Base-by-base conservation (phyloP, 78 protist genomes). In the Cavenderia fasciculata region DNA sequence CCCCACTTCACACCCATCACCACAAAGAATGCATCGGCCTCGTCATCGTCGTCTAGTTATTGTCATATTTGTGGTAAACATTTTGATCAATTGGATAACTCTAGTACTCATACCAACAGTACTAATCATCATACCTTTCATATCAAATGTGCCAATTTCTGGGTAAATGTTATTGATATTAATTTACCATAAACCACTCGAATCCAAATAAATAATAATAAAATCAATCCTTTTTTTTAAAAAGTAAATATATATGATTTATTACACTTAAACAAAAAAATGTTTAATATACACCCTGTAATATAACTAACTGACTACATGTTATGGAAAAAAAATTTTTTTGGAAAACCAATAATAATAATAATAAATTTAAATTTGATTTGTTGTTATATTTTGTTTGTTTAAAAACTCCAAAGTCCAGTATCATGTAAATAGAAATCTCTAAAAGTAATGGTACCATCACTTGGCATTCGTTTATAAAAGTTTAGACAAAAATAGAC, bases 101-200 rank as follows among this genome's bases (percentile, higher is more conserved):
- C 38, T 14, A 57, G 54, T 0, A 52, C 73, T 44, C 66, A 82
- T n/a, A 5, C 62, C 44, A 41, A 68, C 56, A 82, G 68, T 59
- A 36, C 54, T 18, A 41, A 69, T 57, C 19, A 18, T n/a, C n/a
- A n/a, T n/a, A n/a, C n/a, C 19, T 82, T 49, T 23, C 90, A 82
- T 44, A 68, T 82, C 79, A 68, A 65, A 52, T 82, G 90, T 68
- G 76, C 90, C 38, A 82, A 82, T 70, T 82, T 82, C 68, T 82
- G 90, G 90, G 90, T 71, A 23, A 82, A 82, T 56, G 41, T 82
- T 19, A 49, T 82, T 5, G 61, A 82, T 82, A 59, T 40, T 21
- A 82, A 68, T 68, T 33, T 82, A 44, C 90, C 88, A n/a, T n/a
- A n/a, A n/a, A n/a, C n/a, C n/a, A n/a, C n/a, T n/a, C n/a, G n/a